Evolutionary conservation across 495 filamentous ascomycete species (phyloP).

Genomic region (Trichoderma virens): DNA sequence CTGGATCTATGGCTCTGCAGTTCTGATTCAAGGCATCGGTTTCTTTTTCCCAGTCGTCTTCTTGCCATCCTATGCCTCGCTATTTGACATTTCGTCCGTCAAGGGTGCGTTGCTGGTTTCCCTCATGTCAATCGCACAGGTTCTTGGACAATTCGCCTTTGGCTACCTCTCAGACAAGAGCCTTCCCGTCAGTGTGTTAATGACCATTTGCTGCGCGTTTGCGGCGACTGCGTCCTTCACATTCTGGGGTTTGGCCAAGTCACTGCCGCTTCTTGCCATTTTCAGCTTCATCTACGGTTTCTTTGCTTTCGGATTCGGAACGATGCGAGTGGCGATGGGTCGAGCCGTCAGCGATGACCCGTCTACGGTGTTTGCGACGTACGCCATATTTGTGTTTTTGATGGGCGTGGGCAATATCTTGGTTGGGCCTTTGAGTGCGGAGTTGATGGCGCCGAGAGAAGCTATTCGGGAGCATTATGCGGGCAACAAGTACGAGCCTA

Average conservation of each 20-base stretch:
- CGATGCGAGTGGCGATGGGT: slow-evolving; percentile 24
- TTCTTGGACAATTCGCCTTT: slow-evolving; percentile 26
- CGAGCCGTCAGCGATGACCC: slow-evolving; percentile 21
- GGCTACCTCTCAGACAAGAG: slow-evolving; percentile 28
- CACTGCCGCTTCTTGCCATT: slow-evolving; percentile 17
- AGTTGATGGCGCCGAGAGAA: slow-evolving; percentile 2
- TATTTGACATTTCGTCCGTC: slow-evolving; percentile 20
- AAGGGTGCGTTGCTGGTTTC: slow-evolving; percentile 26
- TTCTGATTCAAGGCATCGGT: slow-evolving; percentile 25
- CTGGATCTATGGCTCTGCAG: slow-evolving; percentile 23
- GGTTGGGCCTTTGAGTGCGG: slow-evolving; percentile 26
- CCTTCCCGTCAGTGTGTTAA: slow-evolving; percentile 11
- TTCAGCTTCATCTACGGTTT: slow-evolving; percentile 30
- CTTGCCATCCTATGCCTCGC: slow-evolving; percentile 27
- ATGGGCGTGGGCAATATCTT: slow-evolving; percentile 32
- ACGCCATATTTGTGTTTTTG: slow-evolving; percentile 12
- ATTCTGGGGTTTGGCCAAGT: slow-evolving; percentile 25
- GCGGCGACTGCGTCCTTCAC: slow-evolving; percentile 20
- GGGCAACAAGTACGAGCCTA: background rate
- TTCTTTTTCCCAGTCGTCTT: slow-evolving; percentile 29
- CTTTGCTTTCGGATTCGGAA: slow-evolving; percentile 28
- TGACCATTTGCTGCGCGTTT: background rate
- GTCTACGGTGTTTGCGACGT: slow-evolving; percentile 22
- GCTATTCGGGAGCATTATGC: background rate
- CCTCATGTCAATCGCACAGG: slow-evolving; percentile 24